phyloP scores from a whole-genome alignment of 331 rosid genomes.

The Dryas integrifolia region DNA sequence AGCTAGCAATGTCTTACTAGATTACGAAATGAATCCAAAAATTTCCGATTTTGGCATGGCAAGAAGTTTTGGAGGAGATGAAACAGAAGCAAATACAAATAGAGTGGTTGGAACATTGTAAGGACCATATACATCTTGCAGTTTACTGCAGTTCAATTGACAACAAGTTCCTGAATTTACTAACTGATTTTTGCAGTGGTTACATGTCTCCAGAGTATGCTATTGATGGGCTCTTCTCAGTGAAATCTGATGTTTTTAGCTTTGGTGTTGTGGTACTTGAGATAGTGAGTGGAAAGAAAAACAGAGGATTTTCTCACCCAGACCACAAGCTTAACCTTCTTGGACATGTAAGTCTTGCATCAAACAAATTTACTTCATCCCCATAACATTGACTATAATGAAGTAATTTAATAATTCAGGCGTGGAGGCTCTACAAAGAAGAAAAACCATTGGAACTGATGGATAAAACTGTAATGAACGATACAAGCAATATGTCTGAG shows the following conservation, averaged over 20 bases:
- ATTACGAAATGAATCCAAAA: conserved; percentile 17
- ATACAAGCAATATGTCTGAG: not conserved
- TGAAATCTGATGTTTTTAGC: not conserved
- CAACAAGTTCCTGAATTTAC: not conserved
- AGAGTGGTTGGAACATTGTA: conserved; percentile 24
- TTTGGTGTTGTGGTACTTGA: not conserved
- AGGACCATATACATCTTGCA: not conserved
- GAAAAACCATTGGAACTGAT: conserved; percentile 28
- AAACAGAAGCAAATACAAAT: conserved; percentile 11
- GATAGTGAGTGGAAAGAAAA: not conserved
- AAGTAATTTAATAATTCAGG: conserved; percentile 17
- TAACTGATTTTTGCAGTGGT: not conserved
- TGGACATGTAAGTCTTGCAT: conserved; percentile 9
- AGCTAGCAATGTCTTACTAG: conserved; percentile 17
- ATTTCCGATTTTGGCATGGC: conserved; percentile 22
- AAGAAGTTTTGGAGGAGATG: conserved; percentile 10
- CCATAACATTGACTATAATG: not conserved
- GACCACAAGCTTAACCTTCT: conserved; percentile 9
- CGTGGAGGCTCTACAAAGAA: conserved; percentile 35
- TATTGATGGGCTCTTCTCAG: not conserved
- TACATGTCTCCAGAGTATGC: not conserved
- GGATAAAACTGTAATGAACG: not conserved
- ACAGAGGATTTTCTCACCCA: conserved; percentile 5
- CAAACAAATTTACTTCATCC: not conserved
- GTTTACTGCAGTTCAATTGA: not conserved